Evolutionary conservation across 768 basidiomycete genomes (phyloP), one percentile per base, ranked within the genome.

Genomic region (Pulveroboletus ravenelii): DNA sequence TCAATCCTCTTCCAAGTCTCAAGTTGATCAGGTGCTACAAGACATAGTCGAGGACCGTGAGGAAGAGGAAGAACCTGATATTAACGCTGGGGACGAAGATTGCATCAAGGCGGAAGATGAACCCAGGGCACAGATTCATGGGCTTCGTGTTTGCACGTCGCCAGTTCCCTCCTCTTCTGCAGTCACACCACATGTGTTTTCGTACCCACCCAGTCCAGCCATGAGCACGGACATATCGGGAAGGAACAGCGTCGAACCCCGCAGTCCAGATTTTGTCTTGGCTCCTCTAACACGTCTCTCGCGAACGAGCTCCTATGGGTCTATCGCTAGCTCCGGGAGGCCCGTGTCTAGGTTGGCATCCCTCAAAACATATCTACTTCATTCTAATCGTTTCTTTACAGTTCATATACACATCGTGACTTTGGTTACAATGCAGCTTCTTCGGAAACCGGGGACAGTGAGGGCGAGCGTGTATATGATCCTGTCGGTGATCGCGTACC

Each of bases 401-500:
- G 57, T 17, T 59, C 54, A 7, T 55, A 47, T 48, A 35, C 40
- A 10, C 47, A 57, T 47, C 63, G 53, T 36, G 61, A 65, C 35
- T 39, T 48, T 1, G 44, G 45, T 15, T 43, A 46, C 29, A 51
- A 37, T 35, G 48, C 41, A 27, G n/a, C 52, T 20, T 52, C 53
- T 36, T 63, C 62, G 3, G 64, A 64, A 35, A 35, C 49, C 0
- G 65, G 65, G 40, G 67, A 67, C 41, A 57, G 27, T 17, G 67
- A 65, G 37, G 59, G 49, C 37, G 65, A 67, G n/a, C 60, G 53
- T 10, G 61, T 66, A 12, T 79, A 81, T 59, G 72, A 80, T 61
- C 67, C 74, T 3, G 69, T 78, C n/a, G 78, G 76, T 9, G 87
- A 89, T 56, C 76, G 88, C 6, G 74, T 72, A 1, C 82, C 85